Evolutionary conservation across 345 rosid genomes (phyloP).

Genomic region (Salix viminalis): DNA sequence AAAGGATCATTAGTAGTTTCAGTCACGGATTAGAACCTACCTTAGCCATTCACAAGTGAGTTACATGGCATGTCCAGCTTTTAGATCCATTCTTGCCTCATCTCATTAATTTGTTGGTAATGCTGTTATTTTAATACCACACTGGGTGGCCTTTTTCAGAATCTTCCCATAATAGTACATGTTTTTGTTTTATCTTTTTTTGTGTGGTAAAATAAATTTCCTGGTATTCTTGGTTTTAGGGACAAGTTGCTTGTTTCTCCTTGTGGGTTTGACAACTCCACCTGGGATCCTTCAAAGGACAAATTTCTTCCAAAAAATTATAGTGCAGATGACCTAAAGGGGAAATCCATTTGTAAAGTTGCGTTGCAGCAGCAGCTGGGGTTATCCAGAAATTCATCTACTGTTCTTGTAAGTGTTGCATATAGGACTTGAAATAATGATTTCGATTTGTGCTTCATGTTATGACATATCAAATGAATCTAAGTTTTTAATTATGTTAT

Average conservation of each 20-base stretch:
- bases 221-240: conserved; percentile 33
- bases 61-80: not conserved
- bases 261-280: conserved; percentile 46
- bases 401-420: conserved; percentile 42
- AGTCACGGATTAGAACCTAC: conserved; percentile 59
- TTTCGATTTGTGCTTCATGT: not conserved
- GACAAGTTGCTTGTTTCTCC: conserved; percentile 65
- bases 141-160: not conserved
- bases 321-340: conserved; percentile 48
- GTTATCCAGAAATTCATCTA: conserved; percentile 36
- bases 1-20: conserved; percentile 37
- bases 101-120: conserved; percentile 3
- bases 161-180: not conserved
- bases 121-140: not conserved
- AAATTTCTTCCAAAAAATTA: conserved; percentile 56
- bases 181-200: not conserved
- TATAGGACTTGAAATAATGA: not conserved
- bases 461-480: not conserved
- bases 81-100: not conserved
- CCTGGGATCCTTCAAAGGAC: conserved; percentile 68
- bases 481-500: not conserved
- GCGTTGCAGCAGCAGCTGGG: conserved; percentile 48
- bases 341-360: conserved; percentile 56
- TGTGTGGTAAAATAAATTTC: not conserved
- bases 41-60: conserved; percentile 51